These are phyloP conservation scores for Colletotrichum ledebouriae DNA, from an alignment of 2,329 filamentous ascomycete genomes.

Conservation along the genomic window DNA sequence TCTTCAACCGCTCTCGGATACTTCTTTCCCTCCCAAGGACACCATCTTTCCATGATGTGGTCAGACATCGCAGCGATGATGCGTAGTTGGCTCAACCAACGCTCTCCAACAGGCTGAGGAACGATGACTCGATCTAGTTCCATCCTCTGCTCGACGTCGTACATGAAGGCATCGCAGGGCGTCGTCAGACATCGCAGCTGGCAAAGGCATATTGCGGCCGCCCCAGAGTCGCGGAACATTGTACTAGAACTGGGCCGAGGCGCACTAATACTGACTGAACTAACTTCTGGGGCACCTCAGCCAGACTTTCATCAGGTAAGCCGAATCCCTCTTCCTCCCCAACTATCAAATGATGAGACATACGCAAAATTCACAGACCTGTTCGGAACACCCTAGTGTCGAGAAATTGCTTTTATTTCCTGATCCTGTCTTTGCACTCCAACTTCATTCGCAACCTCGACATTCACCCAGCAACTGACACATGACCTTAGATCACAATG, in stretches of 20 bases:
- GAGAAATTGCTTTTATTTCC: conserved; percentile 47
- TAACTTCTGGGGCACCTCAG: not conserved
- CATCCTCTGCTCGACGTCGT: too few species aligned
- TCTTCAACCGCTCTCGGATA: not conserved
- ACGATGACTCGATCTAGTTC: too few species aligned
- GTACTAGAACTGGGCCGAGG: too few species aligned
- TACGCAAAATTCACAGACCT: conserved; percentile 50
- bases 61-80: not conserved
- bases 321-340: too few species aligned
- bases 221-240: not conserved
- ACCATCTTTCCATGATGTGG: too few species aligned
- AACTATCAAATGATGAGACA: conserved; percentile 48
- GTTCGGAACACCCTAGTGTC: conserved; percentile 50
- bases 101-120: not conserved
- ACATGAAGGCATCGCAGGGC: too few species aligned
- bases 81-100: too few species aligned
- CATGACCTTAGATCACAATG: conserved; percentile 23
- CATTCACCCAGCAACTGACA: conserved; percentile 18
- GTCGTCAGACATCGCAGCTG: too few species aligned
- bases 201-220: too few species aligned
- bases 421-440: conserved; percentile 27
- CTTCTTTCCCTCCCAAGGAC: not conserved
- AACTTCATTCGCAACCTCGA: conserved; percentile 9
- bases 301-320: conserved; percentile 21
- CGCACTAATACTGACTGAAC: not conserved